Base-by-base conservation (phyloP, 352 stramenopile species). In the Plasmopara muralis region DNA sequence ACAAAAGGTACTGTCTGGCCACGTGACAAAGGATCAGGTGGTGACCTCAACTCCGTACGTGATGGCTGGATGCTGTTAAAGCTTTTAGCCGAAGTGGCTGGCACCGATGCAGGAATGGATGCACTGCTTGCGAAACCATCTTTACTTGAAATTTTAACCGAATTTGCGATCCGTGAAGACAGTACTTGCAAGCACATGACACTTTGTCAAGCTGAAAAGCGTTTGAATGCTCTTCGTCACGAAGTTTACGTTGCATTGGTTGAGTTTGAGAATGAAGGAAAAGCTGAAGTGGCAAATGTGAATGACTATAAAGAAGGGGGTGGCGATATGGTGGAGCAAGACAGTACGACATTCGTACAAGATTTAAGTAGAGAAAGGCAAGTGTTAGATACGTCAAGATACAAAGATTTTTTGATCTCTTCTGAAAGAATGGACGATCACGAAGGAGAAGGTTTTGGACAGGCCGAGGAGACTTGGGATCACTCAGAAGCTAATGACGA, bases 161-260 rank as follows among this genome's bases (percentile, higher is more conserved):
- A 55, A 9, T 12, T 70, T 31, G 47, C 60, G 0, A 47, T 48
- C 2, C 42, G 33, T 3, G 35, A 64, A 16, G 68, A 82, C 15
- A 48, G 39, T 0, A 67, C 66, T 9, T 15, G 15, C 0, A 47
- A 42, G 5, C 72, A 81, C 38, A 59, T 55, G 2, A 76, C 71
- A 1, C 56, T 78, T 10, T 51, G 42, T 5, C 48, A 57, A 8
- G 53, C 73, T 8, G 77, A 89, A 30, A 64, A 58, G 7, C 66
- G 72, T 38, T 48, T 75, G n/a, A 60, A 43, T 47, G 18, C 62
- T 30, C 41, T 88, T 13, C 72, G 72, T 6, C 62, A 79, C 18
- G 70, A 82, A 35, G 16, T 87, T 0, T 79, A 83, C 33, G 35
- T 58, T 16, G 57, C 76, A 14, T 42, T 80, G 20, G 35, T 78